Conservation (phyloP, 2,329 filamentous ascomycete genomes). For the Verticillium isaacii region DNA sequence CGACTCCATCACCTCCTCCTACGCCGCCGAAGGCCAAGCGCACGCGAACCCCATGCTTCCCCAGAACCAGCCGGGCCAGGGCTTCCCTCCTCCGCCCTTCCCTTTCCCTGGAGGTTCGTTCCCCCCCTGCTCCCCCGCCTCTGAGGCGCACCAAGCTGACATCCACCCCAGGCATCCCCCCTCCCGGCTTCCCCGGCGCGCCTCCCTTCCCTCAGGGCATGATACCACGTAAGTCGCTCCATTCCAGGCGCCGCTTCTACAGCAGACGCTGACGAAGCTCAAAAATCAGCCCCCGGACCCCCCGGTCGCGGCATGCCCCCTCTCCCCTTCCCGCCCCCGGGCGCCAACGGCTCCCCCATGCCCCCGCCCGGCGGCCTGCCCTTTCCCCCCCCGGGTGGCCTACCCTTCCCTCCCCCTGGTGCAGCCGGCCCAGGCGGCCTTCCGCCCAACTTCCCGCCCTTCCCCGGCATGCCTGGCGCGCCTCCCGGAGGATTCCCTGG, state of each 20-base stretch:
- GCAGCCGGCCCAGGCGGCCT: slow-evolving; percentile 18
- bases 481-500: slow-evolving; percentile 26
- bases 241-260: slow-evolving; percentile 3
- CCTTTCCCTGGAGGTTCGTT: slow-evolving; percentile 54
- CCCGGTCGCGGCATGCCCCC: slow-evolving; percentile 42
- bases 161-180: slow-evolving; percentile 43
- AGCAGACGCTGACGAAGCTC: not conserved
- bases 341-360: slow-evolving; percentile 26
- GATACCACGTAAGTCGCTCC: slow-evolving; percentile 46
- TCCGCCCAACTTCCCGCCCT: slow-evolving; percentile 45
- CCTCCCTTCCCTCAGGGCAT: slow-evolving; percentile 35
- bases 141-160: slow-evolving; percentile 4
- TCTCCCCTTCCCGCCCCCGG: slow-evolving; percentile 38
- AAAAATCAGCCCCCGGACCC: slow-evolving; percentile 37
- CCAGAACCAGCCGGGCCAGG: slow-evolving; percentile 58
- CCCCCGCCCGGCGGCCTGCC: slow-evolving; percentile 36
- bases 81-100: slow-evolving; percentile 50
- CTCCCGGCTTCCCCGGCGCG: slow-evolving; percentile 47
- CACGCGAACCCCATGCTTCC: slow-evolving; percentile 79
- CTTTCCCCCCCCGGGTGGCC: slow-evolving; percentile 31
- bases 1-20: slow-evolving; percentile 93
- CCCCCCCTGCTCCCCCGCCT: slow-evolving; percentile 17
- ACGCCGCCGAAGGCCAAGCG: slow-evolving; percentile 88
- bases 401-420: slow-evolving; percentile 21
- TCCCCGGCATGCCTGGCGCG: slow-evolving; percentile 34